phyloP scores from a whole-genome alignment of 306 rosid genomes.

The Dalbergia oliveri region DNA sequence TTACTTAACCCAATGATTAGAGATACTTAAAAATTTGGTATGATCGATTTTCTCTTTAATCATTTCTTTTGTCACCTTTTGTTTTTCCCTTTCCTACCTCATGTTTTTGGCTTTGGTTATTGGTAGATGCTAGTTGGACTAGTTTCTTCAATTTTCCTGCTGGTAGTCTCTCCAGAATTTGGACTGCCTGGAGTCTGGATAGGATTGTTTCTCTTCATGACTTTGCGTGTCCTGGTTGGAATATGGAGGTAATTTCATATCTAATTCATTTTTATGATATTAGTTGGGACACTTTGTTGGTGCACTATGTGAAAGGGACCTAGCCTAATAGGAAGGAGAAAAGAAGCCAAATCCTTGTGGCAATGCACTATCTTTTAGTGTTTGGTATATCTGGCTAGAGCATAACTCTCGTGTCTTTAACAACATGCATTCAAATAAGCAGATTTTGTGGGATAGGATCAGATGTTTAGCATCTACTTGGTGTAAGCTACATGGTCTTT shows the following conservation, averaged over 20 bases:
- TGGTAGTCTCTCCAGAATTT: constrained; percentile 70
- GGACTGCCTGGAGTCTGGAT: constrained; percentile 95
- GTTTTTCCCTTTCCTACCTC: background rate
- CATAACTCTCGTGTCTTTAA: too few relatives aligned
- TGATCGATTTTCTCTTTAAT: constrained; percentile 28
- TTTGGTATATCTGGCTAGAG: too few relatives aligned
- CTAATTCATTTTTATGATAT: constrained; percentile 28
- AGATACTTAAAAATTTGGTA: constrained; percentile 14
- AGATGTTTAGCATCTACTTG: too few relatives aligned
- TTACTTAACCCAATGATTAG: constrained; percentile 33
- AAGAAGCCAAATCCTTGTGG: too few relatives aligned
- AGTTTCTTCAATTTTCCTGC: constrained; percentile 71
- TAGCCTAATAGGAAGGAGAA: too few relatives aligned
- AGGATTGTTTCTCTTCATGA: constrained; percentile 94
- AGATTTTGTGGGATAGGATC: too few relatives aligned
- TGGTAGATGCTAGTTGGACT: constrained; percentile 71
- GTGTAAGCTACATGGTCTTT: too few relatives aligned
- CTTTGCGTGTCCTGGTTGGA: constrained; percentile 82
- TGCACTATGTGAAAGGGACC: background rate
- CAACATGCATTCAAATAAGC: too few relatives aligned
- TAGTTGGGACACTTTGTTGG: background rate
- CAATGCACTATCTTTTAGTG: too few relatives aligned
- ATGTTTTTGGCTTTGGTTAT: constrained; percentile 36
- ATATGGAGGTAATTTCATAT: constrained; percentile 68
- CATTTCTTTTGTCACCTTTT: background rate